Evolutionary conservation across 1,139 yeast genomes (phyloP).

Genomic region (Yamadazyma diddensiae): DNA sequence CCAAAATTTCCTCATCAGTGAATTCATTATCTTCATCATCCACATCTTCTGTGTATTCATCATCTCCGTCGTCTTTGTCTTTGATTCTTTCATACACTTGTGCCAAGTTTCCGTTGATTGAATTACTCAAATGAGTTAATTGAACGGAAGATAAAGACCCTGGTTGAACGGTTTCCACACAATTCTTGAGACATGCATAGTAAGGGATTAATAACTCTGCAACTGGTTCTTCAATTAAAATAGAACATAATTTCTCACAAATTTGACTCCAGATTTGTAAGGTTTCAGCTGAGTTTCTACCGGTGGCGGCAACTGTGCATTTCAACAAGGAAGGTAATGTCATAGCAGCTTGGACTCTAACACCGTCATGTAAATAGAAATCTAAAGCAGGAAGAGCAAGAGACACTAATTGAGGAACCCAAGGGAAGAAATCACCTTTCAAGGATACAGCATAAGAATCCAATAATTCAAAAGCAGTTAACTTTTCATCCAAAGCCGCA

Average conservation of each 20-base stretch:
- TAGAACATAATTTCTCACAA: slow-evolving; percentile 64
- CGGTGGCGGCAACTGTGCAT: slow-evolving; percentile 65
- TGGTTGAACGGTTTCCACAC: slow-evolving; percentile 65
- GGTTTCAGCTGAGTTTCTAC: slow-evolving; percentile 54
- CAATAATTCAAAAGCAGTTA: slow-evolving; percentile 83
- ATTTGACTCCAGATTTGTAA: slow-evolving; percentile 71
- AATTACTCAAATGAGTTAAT: slow-evolving; percentile 54
- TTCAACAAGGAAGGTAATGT: slow-evolving; percentile 75
- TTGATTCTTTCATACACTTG: slow-evolving; percentile 73
- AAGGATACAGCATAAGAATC: slow-evolving; percentile 85
- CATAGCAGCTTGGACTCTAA: slow-evolving; percentile 84
- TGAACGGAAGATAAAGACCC: slow-evolving; percentile 57
- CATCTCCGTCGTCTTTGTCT: slow-evolving; percentile 63
- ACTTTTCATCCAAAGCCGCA: slow-evolving; percentile 87
- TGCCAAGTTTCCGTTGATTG: slow-evolving; percentile 58
- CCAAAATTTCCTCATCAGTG: slow-evolving; percentile 85
- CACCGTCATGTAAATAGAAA: slow-evolving; percentile 92
- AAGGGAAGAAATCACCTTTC: slow-evolving; percentile 78
- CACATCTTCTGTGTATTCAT: slow-evolving; percentile 67
- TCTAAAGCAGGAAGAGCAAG: slow-evolving; percentile 86
- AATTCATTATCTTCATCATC: slow-evolving; percentile 82
- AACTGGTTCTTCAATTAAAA: slow-evolving; percentile 74
- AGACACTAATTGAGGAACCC: slow-evolving; percentile 78
- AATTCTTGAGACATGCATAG: slow-evolving; percentile 68
- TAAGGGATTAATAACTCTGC: slow-evolving; percentile 80